Conservation (phyloP, 768 basidiomycete genomes). For the Termitomyces bulborhizus region DNA sequence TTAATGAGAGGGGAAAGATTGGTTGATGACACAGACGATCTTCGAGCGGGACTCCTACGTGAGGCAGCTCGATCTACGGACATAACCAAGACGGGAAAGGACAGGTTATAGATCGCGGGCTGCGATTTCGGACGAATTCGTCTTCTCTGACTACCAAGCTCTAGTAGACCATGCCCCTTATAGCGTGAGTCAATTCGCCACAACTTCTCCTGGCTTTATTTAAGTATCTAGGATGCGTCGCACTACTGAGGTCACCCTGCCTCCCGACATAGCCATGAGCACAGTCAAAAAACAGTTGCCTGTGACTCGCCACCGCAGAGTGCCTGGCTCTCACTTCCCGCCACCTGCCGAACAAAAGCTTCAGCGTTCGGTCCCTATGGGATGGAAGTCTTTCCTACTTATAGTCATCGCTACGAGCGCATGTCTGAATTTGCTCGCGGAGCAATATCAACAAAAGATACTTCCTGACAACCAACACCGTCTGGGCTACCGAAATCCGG, state of each 20-base stretch:
- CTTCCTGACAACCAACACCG: not conserved
- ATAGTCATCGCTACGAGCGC: not conserved
- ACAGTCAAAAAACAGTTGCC: not conserved
- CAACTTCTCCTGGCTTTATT: not conserved
- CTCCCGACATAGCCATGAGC: not conserved
- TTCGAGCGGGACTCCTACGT: too few species aligned
- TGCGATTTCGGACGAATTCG: too few species aligned
- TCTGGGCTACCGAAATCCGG: slow-evolving; percentile 29
- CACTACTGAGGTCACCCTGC: too few species aligned
- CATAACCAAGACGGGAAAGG: too few species aligned
- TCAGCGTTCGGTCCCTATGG: not conserved
- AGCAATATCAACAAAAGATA: not conserved
- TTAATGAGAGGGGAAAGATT: too few species aligned
- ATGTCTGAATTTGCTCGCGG: not conserved
- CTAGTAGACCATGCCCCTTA: too few species aligned
- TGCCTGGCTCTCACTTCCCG: slow-evolving; percentile 1
- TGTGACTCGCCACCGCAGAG: not conserved
- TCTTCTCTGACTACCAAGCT: too few species aligned
- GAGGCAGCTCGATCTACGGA: too few species aligned
- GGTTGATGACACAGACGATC: too few species aligned
- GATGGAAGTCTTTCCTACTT: slow-evolving; percentile 5
- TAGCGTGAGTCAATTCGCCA: too few species aligned
- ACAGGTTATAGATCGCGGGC: too few species aligned
- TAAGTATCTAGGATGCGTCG: too few species aligned
- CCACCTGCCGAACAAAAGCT: not conserved